Percentiles rank a stretch among this genome's conserved stretches.
These are phyloP conservation scores for Baorangia bicolor DNA, from an alignment of 768 basidiomycete species.

Conservation along the genomic window DNA sequence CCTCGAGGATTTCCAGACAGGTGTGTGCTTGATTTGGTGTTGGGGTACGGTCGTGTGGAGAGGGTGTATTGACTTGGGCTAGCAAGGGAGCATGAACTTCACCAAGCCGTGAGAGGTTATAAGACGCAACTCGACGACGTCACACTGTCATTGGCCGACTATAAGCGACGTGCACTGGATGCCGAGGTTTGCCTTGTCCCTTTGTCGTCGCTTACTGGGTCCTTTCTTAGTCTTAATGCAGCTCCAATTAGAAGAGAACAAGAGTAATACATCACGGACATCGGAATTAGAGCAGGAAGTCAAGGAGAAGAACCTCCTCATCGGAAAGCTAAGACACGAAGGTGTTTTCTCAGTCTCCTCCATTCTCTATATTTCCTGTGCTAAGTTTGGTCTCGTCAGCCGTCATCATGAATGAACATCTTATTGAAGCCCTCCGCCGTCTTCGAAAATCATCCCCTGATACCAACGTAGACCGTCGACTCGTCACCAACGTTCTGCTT, in stretches of 20 bases:
- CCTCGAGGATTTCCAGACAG: conserved; percentile 90
- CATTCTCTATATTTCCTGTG: conserved; percentile 2
- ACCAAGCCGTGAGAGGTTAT: conserved; percentile 78
- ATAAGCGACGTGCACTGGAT: conserved; percentile 79
- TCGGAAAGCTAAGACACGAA: conserved; percentile 95
- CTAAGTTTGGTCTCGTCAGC: conserved; percentile 44
- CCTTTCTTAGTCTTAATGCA: conserved; percentile 30
- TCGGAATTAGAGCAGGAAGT: conserved; percentile 83
- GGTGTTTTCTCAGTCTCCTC: conserved; percentile 45
- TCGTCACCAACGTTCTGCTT: conserved; percentile 92
- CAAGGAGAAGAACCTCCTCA: conserved; percentile 92
- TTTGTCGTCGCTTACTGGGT: neutral
- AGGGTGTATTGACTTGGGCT: conserved; percentile 6
- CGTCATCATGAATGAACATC: conserved; percentile 95
- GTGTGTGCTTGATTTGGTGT: conserved; percentile 40
- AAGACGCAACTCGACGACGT: conserved; percentile 68
- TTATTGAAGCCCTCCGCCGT: conserved; percentile 96
- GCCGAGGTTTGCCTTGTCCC: conserved; percentile 65
- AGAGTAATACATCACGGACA: conserved; percentile 62
- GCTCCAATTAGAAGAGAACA: conserved; percentile 74
- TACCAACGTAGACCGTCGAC: conserved; percentile 88
- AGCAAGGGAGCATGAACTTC: conserved; percentile 93
- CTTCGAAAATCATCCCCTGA: conserved; percentile 80
- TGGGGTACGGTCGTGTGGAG: neutral
- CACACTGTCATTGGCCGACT: conserved; percentile 84